phyloP scores from a whole-genome alignment of 2,329 filamentous ascomycete species.

The Zalaria obscura region DNA sequence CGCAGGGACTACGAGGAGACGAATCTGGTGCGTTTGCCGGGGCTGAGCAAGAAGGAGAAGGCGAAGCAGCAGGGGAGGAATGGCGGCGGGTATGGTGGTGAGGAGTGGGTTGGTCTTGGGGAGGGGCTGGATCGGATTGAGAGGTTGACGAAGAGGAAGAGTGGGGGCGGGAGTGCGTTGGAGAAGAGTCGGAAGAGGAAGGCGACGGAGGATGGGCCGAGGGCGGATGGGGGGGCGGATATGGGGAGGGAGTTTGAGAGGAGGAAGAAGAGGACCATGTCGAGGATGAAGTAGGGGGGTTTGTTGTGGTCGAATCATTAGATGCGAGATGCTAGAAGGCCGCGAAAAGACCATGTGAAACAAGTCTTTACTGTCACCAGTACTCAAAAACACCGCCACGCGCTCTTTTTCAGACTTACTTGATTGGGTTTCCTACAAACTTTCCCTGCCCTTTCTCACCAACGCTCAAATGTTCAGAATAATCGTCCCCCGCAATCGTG shows the following conservation, averaged over 20 bases:
- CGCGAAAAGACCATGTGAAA: no score
- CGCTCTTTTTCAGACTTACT: no score
- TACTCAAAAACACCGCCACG: no score
- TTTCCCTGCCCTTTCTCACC: no score
- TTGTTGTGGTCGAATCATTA: no score
- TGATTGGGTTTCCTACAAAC: no score
- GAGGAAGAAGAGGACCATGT: slow-evolving; percentile 8
- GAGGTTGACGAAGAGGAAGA: slow-evolving; percentile 59
- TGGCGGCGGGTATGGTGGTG: slow-evolving; percentile 63
- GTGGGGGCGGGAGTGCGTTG: slow-evolving; percentile 42
- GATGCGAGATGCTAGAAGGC: no score
- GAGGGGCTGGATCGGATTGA: slow-evolving; percentile 80
- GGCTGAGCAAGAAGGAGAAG: slow-evolving; percentile 71
- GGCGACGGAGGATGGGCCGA: slow-evolving; percentile 55
- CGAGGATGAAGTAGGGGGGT: slow-evolving; percentile 3
- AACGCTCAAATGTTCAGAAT: no score
- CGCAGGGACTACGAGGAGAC: slow-evolving; percentile 76
- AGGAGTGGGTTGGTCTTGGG: slow-evolving; percentile 80
- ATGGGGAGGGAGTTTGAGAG: slow-evolving; percentile 8
- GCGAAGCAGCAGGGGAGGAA: slow-evolving; percentile 42
- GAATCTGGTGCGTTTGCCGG: slow-evolving; percentile 79
- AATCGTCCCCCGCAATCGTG: no score
- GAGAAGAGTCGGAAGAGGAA: slow-evolving; percentile 83
- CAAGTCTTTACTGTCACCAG: no score
- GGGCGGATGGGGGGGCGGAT: slow-evolving; percentile 38